Evolutionary conservation across 202 grass and related monocot species (phyloP).

Genomic region (Carex sylvatica): DNA sequence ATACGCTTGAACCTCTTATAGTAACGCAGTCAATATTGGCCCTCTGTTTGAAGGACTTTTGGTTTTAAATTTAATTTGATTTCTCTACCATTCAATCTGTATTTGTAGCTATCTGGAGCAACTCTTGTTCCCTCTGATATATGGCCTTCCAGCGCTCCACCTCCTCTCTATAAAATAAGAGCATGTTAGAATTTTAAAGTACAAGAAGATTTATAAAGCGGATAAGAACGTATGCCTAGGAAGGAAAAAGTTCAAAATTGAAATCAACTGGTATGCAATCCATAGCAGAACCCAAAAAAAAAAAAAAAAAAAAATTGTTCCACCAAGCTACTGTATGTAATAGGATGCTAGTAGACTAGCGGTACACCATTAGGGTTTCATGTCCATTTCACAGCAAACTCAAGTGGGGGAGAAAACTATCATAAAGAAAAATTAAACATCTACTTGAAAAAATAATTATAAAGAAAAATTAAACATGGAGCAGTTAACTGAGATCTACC

Average conservation of each 20-base stretch:
- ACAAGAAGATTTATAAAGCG: not conserved
- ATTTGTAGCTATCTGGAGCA: slow-evolving; percentile 47
- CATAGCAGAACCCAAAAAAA: not conserved
- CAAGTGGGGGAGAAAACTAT: not conserved
- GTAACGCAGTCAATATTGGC: slow-evolving; percentile 7
- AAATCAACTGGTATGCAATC: not conserved
- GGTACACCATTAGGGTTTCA: not conserved
- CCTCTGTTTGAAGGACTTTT: slow-evolving; percentile 29
- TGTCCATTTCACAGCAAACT: slow-evolving; percentile 1
- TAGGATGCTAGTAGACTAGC: not conserved
- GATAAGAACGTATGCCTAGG: not conserved
- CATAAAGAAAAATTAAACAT: slow-evolving; percentile 4
- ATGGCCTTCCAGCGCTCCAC: slow-evolving; percentile 77
- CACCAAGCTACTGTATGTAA: not conserved
- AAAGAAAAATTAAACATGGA: not conserved
- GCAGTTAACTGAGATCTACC: not conserved
- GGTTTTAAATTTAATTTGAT: not conserved
- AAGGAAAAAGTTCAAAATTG: not conserved
- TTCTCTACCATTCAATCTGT: slow-evolving; percentile 39
- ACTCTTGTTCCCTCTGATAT: slow-evolving; percentile 62
- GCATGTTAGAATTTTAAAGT: not conserved
- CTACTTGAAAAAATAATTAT: not conserved
- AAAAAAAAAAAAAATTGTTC: not conserved
- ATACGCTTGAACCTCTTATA: slow-evolving; percentile 26
- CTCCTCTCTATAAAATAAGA: slow-evolving; percentile 64